A percentile compares a stretch with the other conserved stretches of the same genome.
These are phyloP conservation scores for Drechslerella stenobrocha DNA, from an alignment of 2,329 filamentous ascomycete species.

Conservation along the genomic window DNA sequence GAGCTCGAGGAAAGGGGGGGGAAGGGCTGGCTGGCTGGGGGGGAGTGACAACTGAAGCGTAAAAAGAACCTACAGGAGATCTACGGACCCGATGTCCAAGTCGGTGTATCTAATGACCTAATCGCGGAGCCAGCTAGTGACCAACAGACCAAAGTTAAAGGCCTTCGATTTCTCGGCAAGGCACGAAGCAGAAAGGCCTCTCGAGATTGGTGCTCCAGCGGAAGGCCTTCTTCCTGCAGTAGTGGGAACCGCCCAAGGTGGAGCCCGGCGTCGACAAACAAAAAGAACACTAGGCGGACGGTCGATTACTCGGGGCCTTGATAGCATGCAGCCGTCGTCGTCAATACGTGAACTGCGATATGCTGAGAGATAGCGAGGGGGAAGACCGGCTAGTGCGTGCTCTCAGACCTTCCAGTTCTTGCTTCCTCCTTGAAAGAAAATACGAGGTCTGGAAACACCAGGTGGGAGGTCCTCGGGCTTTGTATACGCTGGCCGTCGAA, in stretches of 20 bases:
- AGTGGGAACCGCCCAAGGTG: slow-evolving; percentile 21
- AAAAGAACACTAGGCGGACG: slow-evolving; percentile 27
- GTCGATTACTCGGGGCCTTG: slow-evolving; percentile 14
- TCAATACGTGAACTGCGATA: too few species aligned
- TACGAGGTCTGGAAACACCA: too few species aligned
- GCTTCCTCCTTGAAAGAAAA: not conserved
- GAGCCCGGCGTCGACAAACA: slow-evolving; percentile 35
- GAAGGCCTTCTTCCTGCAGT: slow-evolving; percentile 33
- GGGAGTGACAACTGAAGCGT: slow-evolving; percentile 19
- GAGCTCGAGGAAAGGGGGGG: slow-evolving; percentile 22
- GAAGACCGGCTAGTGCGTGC: not conserved
- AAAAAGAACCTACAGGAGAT: slow-evolving; percentile 47
- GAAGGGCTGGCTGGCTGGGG: slow-evolving; percentile 10
- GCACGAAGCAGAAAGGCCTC: slow-evolving; percentile 39
- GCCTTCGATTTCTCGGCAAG: slow-evolving; percentile 34
- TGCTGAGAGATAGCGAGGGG: not conserved
- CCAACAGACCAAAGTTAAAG: slow-evolving; percentile 42
- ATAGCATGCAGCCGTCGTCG: not conserved
- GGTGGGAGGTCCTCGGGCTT: too few species aligned
- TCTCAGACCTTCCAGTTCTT: not conserved
- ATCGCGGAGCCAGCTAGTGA: too few species aligned
- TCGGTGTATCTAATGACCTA: slow-evolving; percentile 43
- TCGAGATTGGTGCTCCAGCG: slow-evolving; percentile 34
- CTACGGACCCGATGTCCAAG: slow-evolving; percentile 38
- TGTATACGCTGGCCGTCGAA: too few species aligned